Conservation (phyloP, 2,329 filamentous ascomycete genomes). For the Pseudogymnoascus sp. region DNA sequence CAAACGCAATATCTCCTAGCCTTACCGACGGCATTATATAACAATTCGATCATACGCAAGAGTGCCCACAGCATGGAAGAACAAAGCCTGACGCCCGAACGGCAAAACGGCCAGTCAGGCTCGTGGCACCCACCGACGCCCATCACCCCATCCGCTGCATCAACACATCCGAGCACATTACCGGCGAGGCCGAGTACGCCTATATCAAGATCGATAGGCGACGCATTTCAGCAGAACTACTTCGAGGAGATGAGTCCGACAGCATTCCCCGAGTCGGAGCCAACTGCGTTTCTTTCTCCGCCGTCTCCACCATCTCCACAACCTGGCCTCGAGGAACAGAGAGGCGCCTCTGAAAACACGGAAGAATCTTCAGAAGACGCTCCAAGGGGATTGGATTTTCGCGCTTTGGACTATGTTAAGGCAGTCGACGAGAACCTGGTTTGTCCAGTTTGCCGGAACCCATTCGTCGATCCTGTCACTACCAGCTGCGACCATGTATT, state of each 20-base stretch:
- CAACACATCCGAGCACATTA: not conserved
- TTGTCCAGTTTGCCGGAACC: slow-evolving; percentile 45
- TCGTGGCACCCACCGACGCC: slow-evolving; percentile 1
- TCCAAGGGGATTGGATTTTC: slow-evolving; percentile 21
- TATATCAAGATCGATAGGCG: not conserved
- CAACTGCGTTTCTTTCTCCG: not conserved
- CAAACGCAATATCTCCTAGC: not conserved
- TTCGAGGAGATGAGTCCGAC: not conserved
- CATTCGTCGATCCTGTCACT: slow-evolving; percentile 51
- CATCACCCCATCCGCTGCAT: not conserved
- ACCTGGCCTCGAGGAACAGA: not conserved
- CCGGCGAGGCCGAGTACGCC: not conserved
- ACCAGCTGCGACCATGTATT: slow-evolving; percentile 58
- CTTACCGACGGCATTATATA: not conserved
- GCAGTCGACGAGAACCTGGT: slow-evolving; percentile 31
- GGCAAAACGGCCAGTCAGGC: not conserved
- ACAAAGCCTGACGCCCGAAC: not conserved
- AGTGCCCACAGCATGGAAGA: not conserved
- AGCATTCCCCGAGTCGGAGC: not conserved
- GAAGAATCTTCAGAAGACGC: not conserved
- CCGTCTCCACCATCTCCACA: not conserved
- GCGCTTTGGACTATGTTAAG: slow-evolving; percentile 28
- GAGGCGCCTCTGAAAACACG: not conserved
- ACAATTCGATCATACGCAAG: not conserved
- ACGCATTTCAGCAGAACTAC: not conserved